Percentiles rank a stretch among this genome's conserved stretches.
These are phyloP conservation scores for Debaryomyces singareniensis DNA, from an alignment of 1,139 yeast species.

Conservation along the genomic window DNA sequence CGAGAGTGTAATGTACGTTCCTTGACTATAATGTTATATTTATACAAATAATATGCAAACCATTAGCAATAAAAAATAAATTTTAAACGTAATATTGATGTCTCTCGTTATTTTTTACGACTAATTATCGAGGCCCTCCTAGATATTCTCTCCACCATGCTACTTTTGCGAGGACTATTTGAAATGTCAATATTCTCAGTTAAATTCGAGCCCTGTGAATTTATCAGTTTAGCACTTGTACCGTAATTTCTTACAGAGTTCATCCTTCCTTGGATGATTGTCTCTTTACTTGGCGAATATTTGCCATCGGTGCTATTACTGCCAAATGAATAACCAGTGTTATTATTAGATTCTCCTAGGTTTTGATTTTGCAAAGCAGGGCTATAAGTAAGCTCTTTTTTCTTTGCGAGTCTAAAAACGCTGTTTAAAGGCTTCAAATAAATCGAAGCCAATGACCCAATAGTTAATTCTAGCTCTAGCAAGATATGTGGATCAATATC, in stretches of 20 bases:
- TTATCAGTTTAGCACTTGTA: neutral
- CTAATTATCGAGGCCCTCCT: neutral
- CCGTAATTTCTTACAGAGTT: neutral
- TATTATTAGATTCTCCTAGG: conserved; percentile 4
- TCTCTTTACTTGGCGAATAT: neutral
- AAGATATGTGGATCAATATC: conserved; percentile 62
- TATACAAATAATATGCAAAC: conserved; percentile 12
- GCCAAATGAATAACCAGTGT: conserved; percentile 8
- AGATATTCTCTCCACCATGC: neutral
- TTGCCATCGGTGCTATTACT: conserved; percentile 3
- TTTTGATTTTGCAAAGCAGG: conserved; percentile 50
- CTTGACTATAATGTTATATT: too few species aligned
- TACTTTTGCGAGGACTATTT: neutral
- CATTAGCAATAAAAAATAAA: conserved; percentile 10
- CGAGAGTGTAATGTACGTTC: too few species aligned
- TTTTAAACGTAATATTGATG: too few species aligned
- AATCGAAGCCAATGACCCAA: conserved; percentile 79
- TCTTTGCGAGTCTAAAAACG: conserved; percentile 65
- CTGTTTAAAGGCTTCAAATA: conserved; percentile 77
- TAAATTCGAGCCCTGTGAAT: neutral
- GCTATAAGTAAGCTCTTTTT: conserved; percentile 47
- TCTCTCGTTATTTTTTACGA: neutral
- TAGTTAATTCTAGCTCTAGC: conserved; percentile 76
- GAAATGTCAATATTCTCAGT: neutral
- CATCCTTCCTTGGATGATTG: neutral